A percentile compares a stretch with the other conserved stretches of the same genome.
phyloP scores from a whole-genome alignment of 139 green algal species.

The Chlorella sp. region DNA sequence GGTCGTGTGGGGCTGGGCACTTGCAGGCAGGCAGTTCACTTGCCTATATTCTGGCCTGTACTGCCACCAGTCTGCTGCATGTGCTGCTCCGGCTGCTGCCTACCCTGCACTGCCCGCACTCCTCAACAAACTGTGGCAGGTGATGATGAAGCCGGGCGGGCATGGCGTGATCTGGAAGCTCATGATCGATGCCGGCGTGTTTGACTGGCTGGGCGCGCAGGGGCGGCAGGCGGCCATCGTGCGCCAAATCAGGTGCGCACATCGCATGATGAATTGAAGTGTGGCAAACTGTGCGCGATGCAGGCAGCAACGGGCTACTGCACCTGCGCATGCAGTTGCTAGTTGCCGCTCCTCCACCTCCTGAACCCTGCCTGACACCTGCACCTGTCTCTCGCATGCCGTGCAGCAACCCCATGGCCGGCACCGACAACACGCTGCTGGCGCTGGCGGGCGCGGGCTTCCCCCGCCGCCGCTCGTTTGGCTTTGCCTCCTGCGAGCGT shows the following conservation, averaged over 20 bases:
- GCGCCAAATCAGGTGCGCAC: conserved; percentile 85
- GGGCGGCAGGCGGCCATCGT: conserved; percentile 79
- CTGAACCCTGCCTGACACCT: neutral
- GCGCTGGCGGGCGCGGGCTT: conserved; percentile 87
- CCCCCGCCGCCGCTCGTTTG: conserved; percentile 79
- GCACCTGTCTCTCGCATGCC: neutral
- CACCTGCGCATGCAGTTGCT: neutral
- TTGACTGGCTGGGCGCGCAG: conserved; percentile 79
- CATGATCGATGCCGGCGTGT: conserved; percentile 93
- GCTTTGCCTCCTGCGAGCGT: conserved; percentile 96
- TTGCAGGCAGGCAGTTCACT: no score
- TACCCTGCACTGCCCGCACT: no score
- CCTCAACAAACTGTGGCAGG: no score
- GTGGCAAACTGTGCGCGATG: no score
- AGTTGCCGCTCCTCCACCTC: neutral
- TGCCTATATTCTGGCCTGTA: no score
- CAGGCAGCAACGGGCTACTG: no score
- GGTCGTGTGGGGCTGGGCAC: neutral
- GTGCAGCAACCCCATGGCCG: conserved; percentile 97
- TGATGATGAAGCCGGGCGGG: conserved; percentile 94
- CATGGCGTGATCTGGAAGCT: conserved; percentile 99
- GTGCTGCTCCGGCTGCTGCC: no score
- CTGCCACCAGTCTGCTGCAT: no score
- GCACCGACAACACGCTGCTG: conserved; percentile 94
- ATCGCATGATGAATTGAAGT: no score